Evolutionary conservation across 2,329 filamentous ascomycete genomes (phyloP), one percentile per base, ranked within the genome.

Genomic region (Macroventuria anomochaeta): DNA sequence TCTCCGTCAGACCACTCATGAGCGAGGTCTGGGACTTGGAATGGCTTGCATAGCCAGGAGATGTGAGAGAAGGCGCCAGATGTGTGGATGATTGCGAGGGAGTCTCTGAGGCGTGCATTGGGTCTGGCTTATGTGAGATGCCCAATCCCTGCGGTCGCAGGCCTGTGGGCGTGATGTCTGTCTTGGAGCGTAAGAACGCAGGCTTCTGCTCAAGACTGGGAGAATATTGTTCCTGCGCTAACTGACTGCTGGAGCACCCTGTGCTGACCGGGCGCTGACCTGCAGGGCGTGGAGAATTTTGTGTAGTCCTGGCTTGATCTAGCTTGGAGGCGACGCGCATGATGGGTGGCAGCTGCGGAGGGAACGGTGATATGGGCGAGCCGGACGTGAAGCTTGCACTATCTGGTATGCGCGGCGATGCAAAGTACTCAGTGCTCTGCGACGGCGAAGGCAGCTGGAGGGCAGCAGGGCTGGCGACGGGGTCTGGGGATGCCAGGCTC

Each of bases 331-430:
- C 71, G 17, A 76, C 64, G 55, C 74, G 71, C 29, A 73, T 61
- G 41, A 77, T 76, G 39, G 75, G 74, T 8, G 75, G 75, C 18
- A 77, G 65, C 46, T 71, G 67, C 12, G 75, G 75, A 15, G 75
- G 74, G 29, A 60, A 73, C 5, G 72, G 72, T 53, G 70, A 73
- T 40, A 76, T 66, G 49, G 74, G 75, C 38, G 73, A 74, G 57
- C 39, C 60, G 7, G 72, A 68, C 17, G 62, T 32, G 53, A 65
- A 55, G 62, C 64, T 69, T 29, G 63, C 63, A 59, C 61, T 65
- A 55, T 73, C 69, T 31, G 62, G 52, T 39, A 68, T 53, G 49
- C 70, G 72, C 49, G 71, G 69, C 36, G 68, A 70, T 25, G 63
- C 44, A 26, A 69, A 62, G 64, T 65, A 65, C 15, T 73, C 71